Base-by-base conservation (phyloP, 2,329 filamentous ascomycete genomes). In the Zymoseptoria ardabiliae region DNA sequence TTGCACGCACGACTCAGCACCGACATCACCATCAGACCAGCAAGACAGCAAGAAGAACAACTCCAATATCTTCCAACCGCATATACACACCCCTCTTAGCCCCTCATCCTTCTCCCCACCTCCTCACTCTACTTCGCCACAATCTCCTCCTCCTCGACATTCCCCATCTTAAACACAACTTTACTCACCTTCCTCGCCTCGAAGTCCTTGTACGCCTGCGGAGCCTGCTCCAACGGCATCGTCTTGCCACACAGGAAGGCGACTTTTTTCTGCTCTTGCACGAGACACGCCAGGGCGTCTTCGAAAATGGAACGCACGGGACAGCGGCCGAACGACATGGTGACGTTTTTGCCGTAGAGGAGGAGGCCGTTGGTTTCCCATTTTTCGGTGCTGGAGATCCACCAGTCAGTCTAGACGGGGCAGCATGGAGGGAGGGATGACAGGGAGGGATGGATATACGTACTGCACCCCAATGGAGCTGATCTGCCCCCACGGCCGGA, bases 131-230 rank as follows among this genome's bases (percentile, higher is more conserved):
- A 49, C 59, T 28, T 28, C 13, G 64, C 62, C 56, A 25, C 57
- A 45, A 65, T 64, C 50, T 64, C 62, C 56, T 58, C 49, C 55
- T 64, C 53, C 55, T 60, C 54, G 1, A 65, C 64, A 20, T 62
- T 54, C 10, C 63, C 62, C 59, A 75, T 76, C 63, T 78, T 75
- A 65, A 82, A 82, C 8, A 81, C 75, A 23, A 81, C 76, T 71
- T 82, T 82, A 64, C 80, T 78, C 50, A 75, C 78, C 72, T 81
- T 77, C 74, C 79, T 77, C 70, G 77, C 77, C 68, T 82, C 78
- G 66, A 82, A 82, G 21, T 80, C 67, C 52, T 78, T 76, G 61
- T 82, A 82, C 4, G 78, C 79, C 69, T 81, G 78, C 54, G 80
- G 74, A 7, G 79, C 79, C 54, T 80, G 71, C 49, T 76, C 76